Conservation (phyloP, 495 filamentous ascomycete genomes). For the Neohortaea acidophila region DNA sequence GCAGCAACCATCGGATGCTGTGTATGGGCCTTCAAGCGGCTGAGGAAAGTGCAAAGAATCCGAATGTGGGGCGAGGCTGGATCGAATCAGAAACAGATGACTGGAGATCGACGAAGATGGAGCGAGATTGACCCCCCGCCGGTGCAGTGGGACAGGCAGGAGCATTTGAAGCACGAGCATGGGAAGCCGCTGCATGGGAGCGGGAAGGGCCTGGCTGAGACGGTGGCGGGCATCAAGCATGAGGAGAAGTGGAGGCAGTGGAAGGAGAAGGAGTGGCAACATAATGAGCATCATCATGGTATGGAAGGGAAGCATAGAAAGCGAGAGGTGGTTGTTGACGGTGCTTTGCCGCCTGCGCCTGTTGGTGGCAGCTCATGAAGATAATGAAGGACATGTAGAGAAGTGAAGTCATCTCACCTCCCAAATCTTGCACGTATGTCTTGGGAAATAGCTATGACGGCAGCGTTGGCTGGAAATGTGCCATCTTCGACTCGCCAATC, state of each 20-base stretch:
- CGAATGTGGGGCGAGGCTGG: slow-evolving; percentile 57
- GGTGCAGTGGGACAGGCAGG: slow-evolving; percentile 5
- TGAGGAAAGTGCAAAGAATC: slow-evolving; percentile 75
- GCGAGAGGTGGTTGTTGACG: not conserved
- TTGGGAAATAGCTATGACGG: not conserved
- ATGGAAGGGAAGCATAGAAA: not conserved
- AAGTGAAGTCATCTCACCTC: not conserved
- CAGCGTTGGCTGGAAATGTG: not conserved
- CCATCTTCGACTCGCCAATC: not conserved
- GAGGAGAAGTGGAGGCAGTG: not conserved
- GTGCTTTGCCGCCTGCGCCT: slow-evolving; percentile 1
- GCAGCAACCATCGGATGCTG: slow-evolving; percentile 62
- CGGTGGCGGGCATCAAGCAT: not conserved
- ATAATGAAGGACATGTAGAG: not conserved
- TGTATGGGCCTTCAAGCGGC: slow-evolving; percentile 61
- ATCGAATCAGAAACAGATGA: not conserved
- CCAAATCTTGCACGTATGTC: not conserved
- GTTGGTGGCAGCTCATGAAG: not conserved
- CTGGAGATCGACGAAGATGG: not conserved
- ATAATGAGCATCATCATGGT: too few relatives aligned
- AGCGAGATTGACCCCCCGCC: not conserved
- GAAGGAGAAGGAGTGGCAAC: not conserved
- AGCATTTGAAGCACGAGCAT: slow-evolving; percentile 5
- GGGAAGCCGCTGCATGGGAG: not conserved
- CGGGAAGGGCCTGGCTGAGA: slow-evolving; percentile 1